These are phyloP conservation scores for Hypoxylon intermedium DNA, from an alignment of 495 filamentous ascomycete species.

Conservation along the genomic window DNA sequence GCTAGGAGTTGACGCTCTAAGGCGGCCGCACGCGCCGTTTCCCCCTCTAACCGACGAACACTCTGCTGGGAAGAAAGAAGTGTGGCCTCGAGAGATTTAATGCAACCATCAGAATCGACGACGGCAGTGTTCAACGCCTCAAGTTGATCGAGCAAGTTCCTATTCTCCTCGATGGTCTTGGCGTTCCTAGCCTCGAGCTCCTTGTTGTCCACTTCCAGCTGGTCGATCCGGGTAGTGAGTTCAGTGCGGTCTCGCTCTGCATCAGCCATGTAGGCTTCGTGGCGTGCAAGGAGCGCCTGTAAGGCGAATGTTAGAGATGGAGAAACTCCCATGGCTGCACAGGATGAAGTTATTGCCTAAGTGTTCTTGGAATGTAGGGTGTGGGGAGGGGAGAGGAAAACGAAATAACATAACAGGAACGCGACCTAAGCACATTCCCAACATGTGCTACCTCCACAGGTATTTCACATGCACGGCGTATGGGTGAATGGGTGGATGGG, in stretches of 20 bases:
- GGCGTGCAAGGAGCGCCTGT: slow-evolving; percentile 87
- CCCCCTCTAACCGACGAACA: slow-evolving; percentile 71
- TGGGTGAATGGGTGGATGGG: too few species aligned
- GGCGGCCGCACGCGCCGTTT: slow-evolving; percentile 74
- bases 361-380: slow-evolving; percentile 10
- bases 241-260: slow-evolving; percentile 80
- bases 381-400: not conserved
- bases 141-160: slow-evolving; percentile 76
- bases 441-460: too few species aligned
- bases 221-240: slow-evolving; percentile 72
- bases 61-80: slow-evolving; percentile 79
- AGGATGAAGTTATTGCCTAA: slow-evolving; percentile 3
- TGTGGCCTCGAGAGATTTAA: slow-evolving; percentile 72
- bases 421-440: slow-evolving; percentile 18
- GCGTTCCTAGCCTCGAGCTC: slow-evolving; percentile 77
- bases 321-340: slow-evolving; percentile 44
- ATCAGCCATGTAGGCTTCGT: slow-evolving; percentile 91
- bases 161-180: slow-evolving; percentile 79
- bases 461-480: too few species aligned
- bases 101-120: slow-evolving; percentile 74
- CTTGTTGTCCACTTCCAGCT: slow-evolving; percentile 77
- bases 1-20: slow-evolving; percentile 78
- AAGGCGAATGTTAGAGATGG: slow-evolving; percentile 69
- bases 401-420: slow-evolving; percentile 10
- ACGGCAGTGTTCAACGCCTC: slow-evolving; percentile 79